Evolutionary conservation across 2,329 filamentous ascomycete species (phyloP).

Genomic region (Leptographium lundbergii): DNA sequence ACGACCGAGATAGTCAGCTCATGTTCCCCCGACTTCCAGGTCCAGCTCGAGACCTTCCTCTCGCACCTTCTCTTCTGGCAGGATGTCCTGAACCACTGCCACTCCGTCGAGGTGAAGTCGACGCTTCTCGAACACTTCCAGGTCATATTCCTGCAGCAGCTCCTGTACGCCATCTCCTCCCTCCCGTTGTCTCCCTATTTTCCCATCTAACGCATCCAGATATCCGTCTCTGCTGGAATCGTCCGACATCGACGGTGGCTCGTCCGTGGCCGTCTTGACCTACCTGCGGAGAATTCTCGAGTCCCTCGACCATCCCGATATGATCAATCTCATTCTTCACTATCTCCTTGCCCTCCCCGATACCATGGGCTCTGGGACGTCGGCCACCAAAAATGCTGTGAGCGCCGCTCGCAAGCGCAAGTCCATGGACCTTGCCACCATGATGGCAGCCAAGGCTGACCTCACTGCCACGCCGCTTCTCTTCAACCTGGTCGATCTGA

Average conservation of each 20-base stretch:
- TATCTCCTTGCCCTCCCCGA: constrained; percentile 80
- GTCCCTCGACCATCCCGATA: constrained; percentile 80
- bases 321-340: constrained; percentile 85
- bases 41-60: constrained; percentile 85
- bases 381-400: constrained; percentile 29
- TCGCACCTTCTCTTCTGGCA: constrained; percentile 97
- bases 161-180: constrained; percentile 49
- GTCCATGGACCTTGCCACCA: constrained; percentile 75
- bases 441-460: constrained; percentile 64
- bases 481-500: constrained; percentile 87
- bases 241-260: constrained; percentile 92
- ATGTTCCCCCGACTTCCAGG: constrained; percentile 61
- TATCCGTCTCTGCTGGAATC: constrained; percentile 94
- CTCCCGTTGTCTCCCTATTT: not conserved
- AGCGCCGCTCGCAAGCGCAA: constrained; percentile 70
- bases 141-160: constrained; percentile 86
- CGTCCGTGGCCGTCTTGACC: constrained; percentile 87
- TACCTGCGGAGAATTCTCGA: constrained; percentile 87
- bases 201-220: constrained; percentile 28
- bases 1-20: constrained; percentile 62
- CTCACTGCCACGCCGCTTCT: constrained; percentile 65
- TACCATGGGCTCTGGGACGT: constrained; percentile 22
- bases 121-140: constrained; percentile 95
- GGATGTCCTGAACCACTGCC: constrained; percentile 91
- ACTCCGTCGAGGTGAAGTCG: constrained; percentile 80